Percentiles rank a stretch among this genome's conserved stretches.
phyloP scores from a whole-genome alignment of 2,329 filamentous ascomycete species.

The Colletotrichum karsti region DNA sequence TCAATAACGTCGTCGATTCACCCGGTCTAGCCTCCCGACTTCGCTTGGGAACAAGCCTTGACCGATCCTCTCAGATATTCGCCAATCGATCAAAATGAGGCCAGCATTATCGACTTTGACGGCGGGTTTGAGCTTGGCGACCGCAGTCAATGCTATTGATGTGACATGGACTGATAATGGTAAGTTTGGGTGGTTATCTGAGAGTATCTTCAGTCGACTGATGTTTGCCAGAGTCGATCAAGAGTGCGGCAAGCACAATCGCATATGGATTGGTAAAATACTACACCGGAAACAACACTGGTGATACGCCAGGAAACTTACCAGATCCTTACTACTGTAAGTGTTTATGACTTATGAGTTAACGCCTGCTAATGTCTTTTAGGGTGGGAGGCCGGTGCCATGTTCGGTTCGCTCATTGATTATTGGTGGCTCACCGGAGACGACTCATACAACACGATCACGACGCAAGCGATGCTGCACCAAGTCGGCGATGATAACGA shows the following conservation, averaged over 20 bases:
- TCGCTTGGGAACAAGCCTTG: not conserved
- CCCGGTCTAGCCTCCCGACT: not conserved
- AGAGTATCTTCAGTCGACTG: not conserved
- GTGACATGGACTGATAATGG: slow-evolving; percentile 11
- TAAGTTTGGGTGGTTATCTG: not conserved
- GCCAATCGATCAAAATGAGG: slow-evolving; percentile 4
- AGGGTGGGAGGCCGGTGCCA: slow-evolving; percentile 78
- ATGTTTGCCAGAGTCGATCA: slow-evolving; percentile 39
- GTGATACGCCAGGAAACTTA: slow-evolving; percentile 65
- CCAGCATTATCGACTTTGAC: not conserved
- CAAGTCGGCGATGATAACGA: slow-evolving; percentile 66
- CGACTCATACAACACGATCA: slow-evolving; percentile 67
- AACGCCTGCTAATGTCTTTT: slow-evolving; percentile 42
- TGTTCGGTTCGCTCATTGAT: slow-evolving; percentile 76
- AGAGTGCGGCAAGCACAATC: slow-evolving; percentile 44
- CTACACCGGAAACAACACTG: slow-evolving; percentile 64
- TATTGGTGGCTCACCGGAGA: slow-evolving; percentile 80
- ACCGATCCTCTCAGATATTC: not conserved
- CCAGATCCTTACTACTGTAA: slow-evolving; percentile 63
- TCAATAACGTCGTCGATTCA: not conserved
- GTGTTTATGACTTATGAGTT: slow-evolving; percentile 27
- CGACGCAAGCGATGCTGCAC: slow-evolving; percentile 66
- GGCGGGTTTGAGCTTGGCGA: not conserved
- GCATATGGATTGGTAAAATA: slow-evolving; percentile 47
- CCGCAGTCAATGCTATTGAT: slow-evolving; percentile 2